Base-by-base conservation (phyloP, 768 basidiomycete genomes). In the Naganishia vishniacii region DNA sequence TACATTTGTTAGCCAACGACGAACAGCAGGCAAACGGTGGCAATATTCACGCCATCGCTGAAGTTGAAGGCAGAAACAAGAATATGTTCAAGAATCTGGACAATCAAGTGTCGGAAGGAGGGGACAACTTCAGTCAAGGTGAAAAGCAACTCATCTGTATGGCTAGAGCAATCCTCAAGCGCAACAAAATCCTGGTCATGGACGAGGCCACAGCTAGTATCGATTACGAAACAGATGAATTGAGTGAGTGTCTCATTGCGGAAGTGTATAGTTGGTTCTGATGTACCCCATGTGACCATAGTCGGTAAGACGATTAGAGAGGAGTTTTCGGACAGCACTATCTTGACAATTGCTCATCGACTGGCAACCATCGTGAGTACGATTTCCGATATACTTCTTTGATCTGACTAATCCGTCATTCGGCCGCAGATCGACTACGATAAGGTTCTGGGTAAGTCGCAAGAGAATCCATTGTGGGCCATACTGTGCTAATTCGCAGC, bases 71-170 rank as follows among this genome's bases (percentile, higher is more conserved):
- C 12, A 66, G 75, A 31, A 77, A 77, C 48, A 67, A 69, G 65
- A 77, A 77, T 46, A 73, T 77, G 4, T 77, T 75, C 65, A 62
- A 58, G 31, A 69, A 75, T 59, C 67, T 77, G 15, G 59, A 60
- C 29, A 74, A 70, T 44, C 62, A 70, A 4, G 76, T 77, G 63
- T 68, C 67, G 34, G 89, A 92, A 78, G 88, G 87, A 1, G 89
- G 88, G 18, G 91, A 93, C 20, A 93, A 91, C 78, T 91, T 92
- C 74, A 89, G 88, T 0, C 71, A 69, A 60, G 72, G 70, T 32
- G 87, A 90, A 78, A 89, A 88, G 70, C 89, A 91, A 75, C 76
- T 91, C n/a, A 80, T 91, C 8, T 89, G 89, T 73, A 89, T 91
- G 88, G 89, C 89, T 5, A 82, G 89, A 60, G 88, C 89, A 1